Evolutionary conservation across 2,329 filamentous ascomycete genomes (phyloP).

Genomic region (Cladophialophora bantiana): DNA sequence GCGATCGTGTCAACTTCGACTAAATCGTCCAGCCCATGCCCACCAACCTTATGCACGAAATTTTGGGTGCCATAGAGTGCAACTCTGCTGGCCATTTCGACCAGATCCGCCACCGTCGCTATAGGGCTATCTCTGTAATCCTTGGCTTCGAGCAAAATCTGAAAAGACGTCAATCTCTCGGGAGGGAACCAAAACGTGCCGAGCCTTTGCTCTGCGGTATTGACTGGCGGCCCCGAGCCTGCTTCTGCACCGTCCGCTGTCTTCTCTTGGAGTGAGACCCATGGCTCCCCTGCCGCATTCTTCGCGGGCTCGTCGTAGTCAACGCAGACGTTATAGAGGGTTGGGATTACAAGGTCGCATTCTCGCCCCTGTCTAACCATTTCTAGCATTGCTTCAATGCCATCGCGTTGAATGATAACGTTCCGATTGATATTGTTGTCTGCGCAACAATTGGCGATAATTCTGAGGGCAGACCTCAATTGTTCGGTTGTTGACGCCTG

Average conservation of each 20-base stretch:
- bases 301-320: constrained; percentile 36
- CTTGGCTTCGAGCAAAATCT: constrained; percentile 25
- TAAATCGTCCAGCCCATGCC: constrained; percentile 14
- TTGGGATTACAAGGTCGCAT: constrained; percentile 36
- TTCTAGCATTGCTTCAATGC: constrained; percentile 32
- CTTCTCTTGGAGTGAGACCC: constrained; percentile 7
- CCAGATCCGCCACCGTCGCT: constrained; percentile 34
- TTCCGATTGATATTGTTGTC: constrained; percentile 40
- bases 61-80: constrained; percentile 29
- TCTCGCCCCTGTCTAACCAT: constrained; percentile 20
- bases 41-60: constrained; percentile 14
- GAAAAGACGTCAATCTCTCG: constrained; percentile 25
- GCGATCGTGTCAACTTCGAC: constrained; percentile 16
- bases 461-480: constrained; percentile 30
- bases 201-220: constrained; percentile 36
- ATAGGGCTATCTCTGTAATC: constrained; percentile 13
- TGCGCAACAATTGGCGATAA: constrained; percentile 41
- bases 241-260: constrained; percentile 1
- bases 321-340: constrained; percentile 39
- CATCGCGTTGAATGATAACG: constrained; percentile 33
- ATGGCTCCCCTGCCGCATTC: constrained; percentile 24
- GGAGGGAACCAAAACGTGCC: constrained; percentile 22
- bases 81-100: constrained; percentile 38
- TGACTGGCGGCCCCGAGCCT: constrained; percentile 19
- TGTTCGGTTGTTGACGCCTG: constrained; percentile 15